Percentiles rank a stretch among this genome's conserved stretches.
These are phyloP conservation scores for Coemansia umbellata DNA, from an alignment of 192 early-diverging fungal species.

Conservation along the genomic window DNA sequence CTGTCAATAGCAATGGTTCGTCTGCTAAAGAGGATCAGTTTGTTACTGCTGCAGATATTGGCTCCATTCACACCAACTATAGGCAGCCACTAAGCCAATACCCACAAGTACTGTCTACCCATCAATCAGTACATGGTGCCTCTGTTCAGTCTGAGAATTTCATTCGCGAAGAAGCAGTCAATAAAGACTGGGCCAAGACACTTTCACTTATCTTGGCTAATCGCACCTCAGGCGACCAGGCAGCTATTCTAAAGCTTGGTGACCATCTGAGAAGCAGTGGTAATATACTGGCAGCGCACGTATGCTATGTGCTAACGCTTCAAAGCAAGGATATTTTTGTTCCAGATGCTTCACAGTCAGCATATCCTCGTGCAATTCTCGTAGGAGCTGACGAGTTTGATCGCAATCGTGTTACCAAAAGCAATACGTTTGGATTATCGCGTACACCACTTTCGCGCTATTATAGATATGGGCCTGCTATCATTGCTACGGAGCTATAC, in stretches of 20 bases:
- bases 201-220: slow-evolving; percentile 81
- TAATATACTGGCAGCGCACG: slow-evolving; percentile 63
- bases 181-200: slow-evolving; percentile 66
- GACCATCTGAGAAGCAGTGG: slow-evolving; percentile 63
- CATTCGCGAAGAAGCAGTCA: neutral
- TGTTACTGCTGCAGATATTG: slow-evolving; percentile 31
- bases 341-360: slow-evolving; percentile 62
- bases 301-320: slow-evolving; percentile 76
- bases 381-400: slow-evolving; percentile 57
- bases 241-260: slow-evolving; percentile 70
- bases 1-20: neutral
- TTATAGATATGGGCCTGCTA: slow-evolving; percentile 54
- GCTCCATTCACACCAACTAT: too few species aligned
- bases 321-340: slow-evolving; percentile 48
- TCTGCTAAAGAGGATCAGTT: slow-evolving; percentile 1
- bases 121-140: too few species aligned
- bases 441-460: slow-evolving; percentile 35
- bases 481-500: slow-evolving; percentile 80
- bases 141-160: too few species aligned
- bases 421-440: slow-evolving; percentile 1
- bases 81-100: too few species aligned
- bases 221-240: slow-evolving; percentile 67
- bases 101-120: too few species aligned
- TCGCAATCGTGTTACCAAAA: neutral
- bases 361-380: slow-evolving; percentile 61